These are phyloP conservation scores for Termitomyces eurrhizus DNA, from an alignment of 768 basidiomycete species.

Conservation along the genomic window DNA sequence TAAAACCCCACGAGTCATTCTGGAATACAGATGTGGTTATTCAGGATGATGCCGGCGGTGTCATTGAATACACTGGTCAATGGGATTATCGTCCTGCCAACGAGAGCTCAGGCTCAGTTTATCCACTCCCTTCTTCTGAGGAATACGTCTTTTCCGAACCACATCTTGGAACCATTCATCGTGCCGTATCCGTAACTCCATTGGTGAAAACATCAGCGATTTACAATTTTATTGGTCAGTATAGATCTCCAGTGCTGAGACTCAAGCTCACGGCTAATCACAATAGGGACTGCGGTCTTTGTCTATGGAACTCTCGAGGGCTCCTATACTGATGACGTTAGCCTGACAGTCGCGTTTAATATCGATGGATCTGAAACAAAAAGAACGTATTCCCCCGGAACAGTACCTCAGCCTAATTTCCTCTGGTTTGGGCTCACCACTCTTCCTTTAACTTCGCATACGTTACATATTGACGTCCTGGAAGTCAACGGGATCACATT, in stretches of 20 bases:
- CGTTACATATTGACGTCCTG: neutral
- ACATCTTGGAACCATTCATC: neutral
- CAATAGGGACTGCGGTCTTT: neutral
- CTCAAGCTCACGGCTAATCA: neutral
- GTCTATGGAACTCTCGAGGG: neutral
- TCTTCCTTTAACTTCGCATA: neutral
- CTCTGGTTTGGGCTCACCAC: neutral
- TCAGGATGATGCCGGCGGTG: neutral
- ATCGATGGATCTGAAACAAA: neutral
- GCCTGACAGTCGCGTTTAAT: neutral
- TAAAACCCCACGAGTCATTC: too few relatives aligned
- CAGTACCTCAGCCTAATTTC: neutral
- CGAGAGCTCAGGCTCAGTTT: too few relatives aligned
- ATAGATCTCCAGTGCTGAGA: neutral
- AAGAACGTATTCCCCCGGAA: neutral
- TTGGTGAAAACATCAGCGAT: neutral
- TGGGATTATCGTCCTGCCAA: neutral
- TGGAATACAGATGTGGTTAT: neutral
- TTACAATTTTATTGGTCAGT: neutral
- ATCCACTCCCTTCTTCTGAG: neutral
- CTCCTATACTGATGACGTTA: too few relatives aligned
- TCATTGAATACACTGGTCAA: neutral
- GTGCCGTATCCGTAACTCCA: neutral
- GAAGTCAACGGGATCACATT: neutral
- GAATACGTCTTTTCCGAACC: neutral